Base-by-base conservation (phyloP, 306 rosid genomes). In the Dicorynia guianensis region DNA sequence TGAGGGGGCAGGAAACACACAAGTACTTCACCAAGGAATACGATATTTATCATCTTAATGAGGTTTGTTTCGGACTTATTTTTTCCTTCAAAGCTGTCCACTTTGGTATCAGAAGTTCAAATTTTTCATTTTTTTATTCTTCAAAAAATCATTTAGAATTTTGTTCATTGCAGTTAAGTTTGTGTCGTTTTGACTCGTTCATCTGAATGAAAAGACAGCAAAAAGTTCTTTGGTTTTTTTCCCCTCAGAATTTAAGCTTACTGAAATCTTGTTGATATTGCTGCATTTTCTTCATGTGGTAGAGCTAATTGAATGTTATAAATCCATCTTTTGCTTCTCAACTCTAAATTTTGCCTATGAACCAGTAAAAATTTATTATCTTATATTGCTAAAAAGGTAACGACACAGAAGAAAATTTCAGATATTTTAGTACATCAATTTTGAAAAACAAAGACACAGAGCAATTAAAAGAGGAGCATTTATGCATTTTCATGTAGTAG, bases 11-110 rank as follows among this genome's bases (percentile, higher is more conserved):
- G 71, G 97, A 92, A 65, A 84, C 99, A n/a, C 84, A 82, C 85
- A 96, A 96, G 84, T 96, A 89, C 85, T 96, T 96, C 86, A 90
- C 98, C 52, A 81, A 89, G 69, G 98, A 90, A 75, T 85, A 87
- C 74, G 99, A 96, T 76, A 90, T 96, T 54, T 92, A 87, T 78
- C 62, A 83, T 64, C 76, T 86, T 46, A 89, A 93, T 56, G 98
- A 96, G 99, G 99, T 96, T 78, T 43, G 83, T 72, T 82, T 77
- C 78, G 77, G 67, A 13, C 30, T 20, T 36, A 33, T 49, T 71
- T 42, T 60, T 35, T 38, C 72, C 17, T 77, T 39, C 33, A 1
- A 57, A 10, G 40, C 4, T 33, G 15, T 62, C 54, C 52, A 5
- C 44, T 38, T 11, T 20, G 49, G 60, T 20, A 35, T 6, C 38